Conservation (phyloP, 768 basidiomycete genomes). For the Termitomyces sp. region DNA sequence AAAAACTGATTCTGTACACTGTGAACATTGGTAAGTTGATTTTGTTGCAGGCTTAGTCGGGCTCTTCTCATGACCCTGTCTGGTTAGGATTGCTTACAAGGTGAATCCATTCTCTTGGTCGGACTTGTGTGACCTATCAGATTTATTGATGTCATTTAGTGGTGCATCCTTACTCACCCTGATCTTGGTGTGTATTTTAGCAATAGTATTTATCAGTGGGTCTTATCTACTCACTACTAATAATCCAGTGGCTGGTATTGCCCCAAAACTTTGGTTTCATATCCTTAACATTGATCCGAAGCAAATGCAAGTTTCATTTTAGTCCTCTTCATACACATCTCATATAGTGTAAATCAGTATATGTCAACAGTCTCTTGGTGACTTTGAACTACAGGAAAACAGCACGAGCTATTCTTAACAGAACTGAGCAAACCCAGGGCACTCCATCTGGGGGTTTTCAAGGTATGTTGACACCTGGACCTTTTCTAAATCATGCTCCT, state of each 20-base stretch:
- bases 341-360: not conserved
- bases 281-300: constrained; percentile 6
- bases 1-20: constrained; percentile 8
- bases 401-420: constrained; percentile 1
- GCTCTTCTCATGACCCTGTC: not conserved
- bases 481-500: too few relatives aligned
- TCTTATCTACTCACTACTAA: too few relatives aligned
- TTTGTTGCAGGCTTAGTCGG: not conserved
- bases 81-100: constrained; percentile 6
- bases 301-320: constrained; percentile 1
- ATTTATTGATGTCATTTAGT: not conserved
- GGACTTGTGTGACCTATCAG: too few relatives aligned
- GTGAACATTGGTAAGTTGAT: constrained; percentile 6
- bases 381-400: constrained; percentile 9
- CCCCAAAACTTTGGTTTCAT: constrained; percentile 10
- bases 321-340: not conserved
- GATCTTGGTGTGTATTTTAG: constrained; percentile 5
- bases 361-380: constrained; percentile 8
- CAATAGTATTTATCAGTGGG: too few relatives aligned
- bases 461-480: not conserved
- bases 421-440: not conserved
- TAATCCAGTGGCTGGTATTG: constrained; percentile 2
- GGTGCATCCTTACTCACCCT: constrained; percentile 7
- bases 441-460: constrained; percentile 7
- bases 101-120: not conserved